A percentile compares a stretch with the other conserved stretches of the same genome.
Conservation (phyloP, 371 early-diverging fungal species). For the Mucor velutinosus region DNA sequence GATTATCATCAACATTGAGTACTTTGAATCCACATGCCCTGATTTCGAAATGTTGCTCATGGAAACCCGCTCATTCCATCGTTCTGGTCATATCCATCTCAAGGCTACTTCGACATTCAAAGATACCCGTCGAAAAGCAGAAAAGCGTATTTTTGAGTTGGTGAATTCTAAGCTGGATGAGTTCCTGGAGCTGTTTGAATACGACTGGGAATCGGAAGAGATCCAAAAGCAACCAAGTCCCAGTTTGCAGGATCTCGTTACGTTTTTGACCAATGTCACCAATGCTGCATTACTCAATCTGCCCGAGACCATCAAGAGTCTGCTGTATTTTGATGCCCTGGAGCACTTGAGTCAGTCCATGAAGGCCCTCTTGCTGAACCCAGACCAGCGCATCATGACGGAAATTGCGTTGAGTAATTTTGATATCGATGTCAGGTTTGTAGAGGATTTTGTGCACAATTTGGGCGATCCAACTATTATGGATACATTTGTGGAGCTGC, state of each 20-base stretch:
- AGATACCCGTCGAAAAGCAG: constrained; percentile 72
- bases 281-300: constrained; percentile 72
- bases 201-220: constrained; percentile 73
- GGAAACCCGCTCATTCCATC: constrained; percentile 65
- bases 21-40: constrained; percentile 72
- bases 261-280: constrained; percentile 70
- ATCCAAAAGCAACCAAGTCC: constrained; percentile 58
- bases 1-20: constrained; percentile 82
- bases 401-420: constrained; percentile 67
- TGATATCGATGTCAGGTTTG: constrained; percentile 71
- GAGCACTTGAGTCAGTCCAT: constrained; percentile 71
- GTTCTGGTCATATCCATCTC: constrained; percentile 63
- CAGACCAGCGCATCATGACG: constrained; percentile 67
- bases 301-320: constrained; percentile 67
- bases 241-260: constrained; percentile 73
- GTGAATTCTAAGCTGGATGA: constrained; percentile 83
- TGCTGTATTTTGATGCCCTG: constrained; percentile 77
- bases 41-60: constrained; percentile 81
- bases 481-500: constrained; percentile 72
- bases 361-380: constrained; percentile 62
- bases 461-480: constrained; percentile 69
- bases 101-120: constrained; percentile 74
- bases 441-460: constrained; percentile 72
- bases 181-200: constrained; percentile 78
- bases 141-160: constrained; percentile 80